Percentiles rank a stretch among this genome's conserved stretches.
Conservation (phyloP, 495 filamentous ascomycete genomes). For the Penicillium argentinense region DNA sequence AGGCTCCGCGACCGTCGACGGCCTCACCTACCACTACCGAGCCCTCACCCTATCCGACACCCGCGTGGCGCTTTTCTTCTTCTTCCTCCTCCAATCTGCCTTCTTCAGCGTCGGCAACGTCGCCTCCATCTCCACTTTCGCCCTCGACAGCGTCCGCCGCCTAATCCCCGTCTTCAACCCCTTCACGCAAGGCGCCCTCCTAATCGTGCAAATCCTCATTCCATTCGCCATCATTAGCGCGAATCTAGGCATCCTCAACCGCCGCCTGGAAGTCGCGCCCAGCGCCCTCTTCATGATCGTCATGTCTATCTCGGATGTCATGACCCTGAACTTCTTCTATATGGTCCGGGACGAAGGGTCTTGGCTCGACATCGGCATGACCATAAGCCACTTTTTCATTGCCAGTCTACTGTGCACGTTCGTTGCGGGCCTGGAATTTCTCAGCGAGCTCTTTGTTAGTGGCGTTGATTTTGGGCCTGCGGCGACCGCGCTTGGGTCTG, state of each 20-base stretch:
- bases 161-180: slow-evolving; percentile 95
- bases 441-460: slow-evolving; percentile 79
- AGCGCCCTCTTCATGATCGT: slow-evolving; percentile 90
- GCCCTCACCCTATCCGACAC: slow-evolving; percentile 75
- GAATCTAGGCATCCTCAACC: slow-evolving; percentile 92
- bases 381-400: slow-evolving; percentile 92
- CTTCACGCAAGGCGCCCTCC: slow-evolving; percentile 84
- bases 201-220: slow-evolving; percentile 87
- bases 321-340: slow-evolving; percentile 98
- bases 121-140: slow-evolving; percentile 92
- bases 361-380: slow-evolving; percentile 97
- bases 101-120: slow-evolving; percentile 99
- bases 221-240: slow-evolving; percentile 93
- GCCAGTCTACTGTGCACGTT: slow-evolving; percentile 87
- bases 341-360: slow-evolving; percentile 93
- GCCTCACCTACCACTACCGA: slow-evolving; percentile 58
- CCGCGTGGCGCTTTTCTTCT: slow-evolving; percentile 89
- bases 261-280: slow-evolving; percentile 74
- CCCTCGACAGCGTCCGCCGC: slow-evolving; percentile 83
- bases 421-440: slow-evolving; percentile 81
- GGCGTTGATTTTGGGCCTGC: slow-evolving; percentile 68
- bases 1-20: slow-evolving; percentile 29
- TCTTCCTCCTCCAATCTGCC: slow-evolving; percentile 88
- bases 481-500: slow-evolving; percentile 10
- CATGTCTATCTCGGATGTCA: slow-evolving; percentile 86